Conservation (phyloP, 371 early-diverging fungal species). For the Funneliformis caledonium region DNA sequence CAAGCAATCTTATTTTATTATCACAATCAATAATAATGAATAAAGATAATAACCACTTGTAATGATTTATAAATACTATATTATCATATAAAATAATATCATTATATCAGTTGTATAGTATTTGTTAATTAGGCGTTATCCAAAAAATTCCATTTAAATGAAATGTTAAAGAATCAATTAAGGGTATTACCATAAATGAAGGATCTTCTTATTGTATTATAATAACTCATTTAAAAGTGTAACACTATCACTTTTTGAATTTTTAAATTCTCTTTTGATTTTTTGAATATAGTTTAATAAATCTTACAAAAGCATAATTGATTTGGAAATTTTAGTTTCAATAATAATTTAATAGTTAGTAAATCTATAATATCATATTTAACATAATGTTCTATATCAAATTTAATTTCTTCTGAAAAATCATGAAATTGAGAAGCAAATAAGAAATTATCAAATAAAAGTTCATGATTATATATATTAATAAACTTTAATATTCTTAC, state of each 20-base stretch:
- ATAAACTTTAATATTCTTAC: too few relatives aligned
- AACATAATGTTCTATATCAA: background rate
- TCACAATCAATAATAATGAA: background rate
- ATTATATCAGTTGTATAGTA: background rate
- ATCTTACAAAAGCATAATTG: background rate
- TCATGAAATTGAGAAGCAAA: background rate
- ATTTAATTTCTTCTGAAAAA: background rate
- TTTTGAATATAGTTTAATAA: slow-evolving; percentile 16
- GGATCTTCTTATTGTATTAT: background rate
- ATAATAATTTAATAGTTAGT: background rate
- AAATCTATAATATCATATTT: background rate
- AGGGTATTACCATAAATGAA: background rate
- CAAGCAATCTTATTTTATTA: background rate
- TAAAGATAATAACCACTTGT: background rate
- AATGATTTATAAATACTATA: background rate
- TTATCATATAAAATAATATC: background rate
- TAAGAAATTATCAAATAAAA: background rate
- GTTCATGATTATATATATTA: background rate
- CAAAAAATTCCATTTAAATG: background rate
- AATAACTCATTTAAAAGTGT: background rate
- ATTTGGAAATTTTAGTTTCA: slow-evolving; percentile 5
- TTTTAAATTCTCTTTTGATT: background rate
- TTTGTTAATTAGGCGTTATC: background rate
- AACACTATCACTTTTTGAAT: too few relatives aligned
- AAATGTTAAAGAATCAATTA: background rate